These are phyloP conservation scores for Knoxdaviesia capensis DNA, from an alignment of 2,329 filamentous ascomycete genomes.

Conservation along the genomic window DNA sequence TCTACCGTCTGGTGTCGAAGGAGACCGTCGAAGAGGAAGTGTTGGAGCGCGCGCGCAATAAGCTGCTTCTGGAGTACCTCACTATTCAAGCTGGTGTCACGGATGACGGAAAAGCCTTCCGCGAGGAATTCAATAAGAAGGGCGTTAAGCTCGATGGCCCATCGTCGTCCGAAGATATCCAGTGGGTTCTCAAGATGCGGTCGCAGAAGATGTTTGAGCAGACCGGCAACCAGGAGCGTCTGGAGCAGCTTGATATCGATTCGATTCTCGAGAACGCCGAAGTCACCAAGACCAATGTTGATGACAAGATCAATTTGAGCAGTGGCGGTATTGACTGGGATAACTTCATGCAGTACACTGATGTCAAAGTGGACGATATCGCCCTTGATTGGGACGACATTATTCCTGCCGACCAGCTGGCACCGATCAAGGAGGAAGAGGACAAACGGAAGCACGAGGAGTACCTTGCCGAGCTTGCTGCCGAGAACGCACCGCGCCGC, in stretches of 20 bases:
- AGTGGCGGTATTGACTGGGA: conserved; percentile 73
- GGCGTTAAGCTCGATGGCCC: conserved; percentile 57
- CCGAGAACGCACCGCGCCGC: conserved; percentile 68
- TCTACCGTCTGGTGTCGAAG: conserved; percentile 91
- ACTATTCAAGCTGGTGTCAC: conserved; percentile 95
- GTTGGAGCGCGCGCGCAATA: conserved; percentile 86
- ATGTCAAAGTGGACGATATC: conserved; percentile 77
- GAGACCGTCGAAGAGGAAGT: conserved; percentile 98
- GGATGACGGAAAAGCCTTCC: conserved; percentile 70
- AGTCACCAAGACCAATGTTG: conserved; percentile 88
- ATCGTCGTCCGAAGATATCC: conserved; percentile 84
- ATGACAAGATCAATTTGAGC: conserved; percentile 76
- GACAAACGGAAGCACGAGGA: conserved; percentile 66
- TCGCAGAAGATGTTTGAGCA: conserved; percentile 99
- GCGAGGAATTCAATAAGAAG: conserved; percentile 60
- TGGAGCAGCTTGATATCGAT: conserved; percentile 95
- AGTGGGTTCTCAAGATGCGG: conserved; percentile 85
- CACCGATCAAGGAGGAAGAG: conserved; percentile 75
- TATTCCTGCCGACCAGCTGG: conserved; percentile 83
- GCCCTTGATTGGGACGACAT: conserved; percentile 92
- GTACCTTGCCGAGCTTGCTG: conserved; percentile 63
- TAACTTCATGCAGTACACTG: conserved; percentile 93
- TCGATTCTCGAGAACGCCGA: conserved; percentile 93
- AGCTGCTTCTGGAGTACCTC: conserved; percentile 90
- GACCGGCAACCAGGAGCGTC: conserved; percentile 84